Evolutionary conservation across 2,329 filamentous ascomycete genomes (phyloP), one percentile per base, ranked within the genome.

Genomic region (Calycina herbarum): DNA sequence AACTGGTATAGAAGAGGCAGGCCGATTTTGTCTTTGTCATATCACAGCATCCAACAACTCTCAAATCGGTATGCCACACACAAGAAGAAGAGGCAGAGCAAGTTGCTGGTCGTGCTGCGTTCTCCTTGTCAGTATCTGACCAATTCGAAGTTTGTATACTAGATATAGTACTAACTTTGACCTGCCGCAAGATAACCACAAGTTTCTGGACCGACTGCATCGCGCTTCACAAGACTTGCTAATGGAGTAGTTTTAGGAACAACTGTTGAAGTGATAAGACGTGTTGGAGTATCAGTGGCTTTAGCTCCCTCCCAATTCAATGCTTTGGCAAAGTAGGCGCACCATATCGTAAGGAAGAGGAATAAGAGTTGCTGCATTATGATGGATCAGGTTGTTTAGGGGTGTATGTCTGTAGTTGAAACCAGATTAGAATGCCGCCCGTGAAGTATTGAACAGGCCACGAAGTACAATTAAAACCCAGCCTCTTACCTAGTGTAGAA

Each of bases 11-110:
- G 42, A 69, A 66, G 5, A 62, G 29, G 27, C 68, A 69, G 4
- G 59, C 56, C 20, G 59, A 59, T n/a, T 66, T 68, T 17, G 60
- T 64, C 13, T 59, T 68, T n/a, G 66, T 31, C 54, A 33, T 29
- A 57, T 31, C 62, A 60, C 68, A 69, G 31, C 68, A 69, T 58
- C 68, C 68, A 7, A 69, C 66, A 27, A 68, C 63, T 15, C 42
- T 58, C 24, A 66, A 69, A 38, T 68, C 66, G 6, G 68, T 64
- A 35, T 65, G 63, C 68, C 68, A 69, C 5, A 67, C 68, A 57
- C 68, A 68, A 5, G 64, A 68, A 13, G 64, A 68, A 15, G 61
- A 33, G 13, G 60, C 15, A 3, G 66, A 68, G 38, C 68, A 69
- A 38, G 64, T 66, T 4, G 57, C 64, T 40, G 60, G 57, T 17